Evolutionary conservation across 805 yeast genomes (phyloP).

Genomic region (Yueomyces sp.): DNA sequence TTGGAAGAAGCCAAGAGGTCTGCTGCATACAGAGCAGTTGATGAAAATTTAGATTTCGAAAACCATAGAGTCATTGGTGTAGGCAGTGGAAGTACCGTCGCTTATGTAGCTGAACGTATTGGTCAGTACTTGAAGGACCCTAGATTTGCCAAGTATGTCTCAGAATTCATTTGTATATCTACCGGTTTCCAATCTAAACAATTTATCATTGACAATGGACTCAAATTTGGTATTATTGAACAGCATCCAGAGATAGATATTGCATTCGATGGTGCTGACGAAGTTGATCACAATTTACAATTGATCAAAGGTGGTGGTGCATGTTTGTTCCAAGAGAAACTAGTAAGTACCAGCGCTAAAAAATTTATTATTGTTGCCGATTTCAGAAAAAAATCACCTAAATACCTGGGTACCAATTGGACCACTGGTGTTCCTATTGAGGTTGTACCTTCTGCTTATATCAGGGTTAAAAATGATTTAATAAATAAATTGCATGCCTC

Average conservation of each 20-base stretch:
- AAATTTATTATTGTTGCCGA: conserved; percentile 86
- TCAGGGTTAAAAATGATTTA: conserved; percentile 58
- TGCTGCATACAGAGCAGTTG: conserved; percentile 89
- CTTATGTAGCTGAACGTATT: conserved; percentile 90
- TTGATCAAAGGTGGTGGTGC: conserved; percentile 99
- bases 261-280: conserved; percentile 98
- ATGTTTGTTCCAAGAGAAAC: conserved; percentile 89
- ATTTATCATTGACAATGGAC: conserved; percentile 69
- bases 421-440: conserved; percentile 89
- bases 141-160: conserved; percentile 23
- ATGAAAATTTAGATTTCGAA: conserved; percentile 42
- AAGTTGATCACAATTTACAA: conserved; percentile 68
- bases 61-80: conserved; percentile 71
- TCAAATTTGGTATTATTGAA: conserved; percentile 68
- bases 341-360: conserved; percentile 71
- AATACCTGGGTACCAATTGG: conserved; percentile 68
- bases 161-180: conserved; percentile 66
- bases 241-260: conserved; percentile 74
- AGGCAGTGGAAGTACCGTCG: conserved; percentile 95
- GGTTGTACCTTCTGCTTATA: conserved; percentile 80
- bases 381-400: conserved; percentile 64
- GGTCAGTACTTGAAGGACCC: conserved; percentile 36
- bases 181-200: conserved; percentile 94
- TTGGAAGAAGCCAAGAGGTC: conserved; percentile 77
- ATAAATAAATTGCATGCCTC: conserved; percentile 31